A percentile compares a stretch with the other conserved stretches of the same genome.
phyloP scores from a whole-genome alignment of 2,329 filamentous ascomycete genomes.

The Pseudophaeomoniella oleicola region DNA sequence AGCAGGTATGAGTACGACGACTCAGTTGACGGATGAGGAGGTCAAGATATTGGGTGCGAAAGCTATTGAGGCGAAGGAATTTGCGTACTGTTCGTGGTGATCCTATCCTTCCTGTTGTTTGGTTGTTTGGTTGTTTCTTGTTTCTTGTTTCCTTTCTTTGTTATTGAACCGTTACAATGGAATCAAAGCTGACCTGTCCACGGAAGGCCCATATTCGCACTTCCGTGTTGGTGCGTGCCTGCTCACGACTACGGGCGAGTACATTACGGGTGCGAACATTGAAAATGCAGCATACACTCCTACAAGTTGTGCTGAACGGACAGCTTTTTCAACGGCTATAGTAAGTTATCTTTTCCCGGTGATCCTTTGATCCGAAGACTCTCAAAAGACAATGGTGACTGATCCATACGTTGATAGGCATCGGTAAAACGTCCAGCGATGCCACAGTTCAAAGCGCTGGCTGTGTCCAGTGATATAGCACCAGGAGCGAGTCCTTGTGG shows the following conservation, averaged over 20 bases:
- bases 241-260: conserved; percentile 42
- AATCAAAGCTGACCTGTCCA: neutral
- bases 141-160: no score
- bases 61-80: conserved; percentile 56
- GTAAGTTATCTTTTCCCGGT: no score
- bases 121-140: no score
- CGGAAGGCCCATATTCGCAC: conserved; percentile 62
- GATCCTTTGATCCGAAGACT: no score
- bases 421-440: conserved; percentile 29
- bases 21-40: conserved; percentile 8
- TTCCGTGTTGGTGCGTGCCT: conserved; percentile 83
- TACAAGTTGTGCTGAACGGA: conserved; percentile 86
- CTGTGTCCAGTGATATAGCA: conserved; percentile 66
- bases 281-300: conserved; percentile 92
- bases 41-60: conserved; percentile 19
- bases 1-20: no score
- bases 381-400: neutral
- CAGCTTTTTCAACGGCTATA: conserved; percentile 72
- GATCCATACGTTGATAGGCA: conserved; percentile 1
- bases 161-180: no score
- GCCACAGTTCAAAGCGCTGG: conserved; percentile 57
- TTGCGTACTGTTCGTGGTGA: conserved; percentile 43
- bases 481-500: conserved; percentile 65
- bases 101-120: no score
- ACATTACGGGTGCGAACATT: conserved; percentile 67